Evolutionary conservation across 2,329 filamentous ascomycete species (phyloP).

Genomic region (Pseudocercospora ulei): DNA sequence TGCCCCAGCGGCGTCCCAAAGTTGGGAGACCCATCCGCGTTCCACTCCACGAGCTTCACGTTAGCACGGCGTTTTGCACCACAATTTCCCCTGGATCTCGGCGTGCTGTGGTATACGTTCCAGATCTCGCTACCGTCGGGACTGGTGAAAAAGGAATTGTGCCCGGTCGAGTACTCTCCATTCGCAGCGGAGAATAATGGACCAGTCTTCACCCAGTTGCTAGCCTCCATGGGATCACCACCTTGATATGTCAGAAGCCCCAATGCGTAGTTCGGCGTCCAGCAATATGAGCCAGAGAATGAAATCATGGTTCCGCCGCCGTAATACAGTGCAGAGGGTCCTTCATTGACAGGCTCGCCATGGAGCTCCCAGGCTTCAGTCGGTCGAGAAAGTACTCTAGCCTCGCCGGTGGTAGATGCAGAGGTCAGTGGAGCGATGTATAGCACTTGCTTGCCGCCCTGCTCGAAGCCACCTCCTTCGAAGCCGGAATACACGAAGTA

Average conservation of each 20-base stretch:
- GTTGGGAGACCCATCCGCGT: conserved; percentile 45
- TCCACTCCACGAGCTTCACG: conserved; percentile 45
- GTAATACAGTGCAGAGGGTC: conserved; percentile 46
- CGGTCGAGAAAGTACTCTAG: conserved; percentile 45
- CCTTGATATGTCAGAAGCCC: conserved; percentile 49
- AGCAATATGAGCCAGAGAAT: conserved; percentile 50
- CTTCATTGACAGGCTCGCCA: conserved; percentile 47
- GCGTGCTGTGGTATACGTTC: conserved; percentile 50
- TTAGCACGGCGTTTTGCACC: conserved; percentile 48
- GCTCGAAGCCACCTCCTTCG: conserved; percentile 29
- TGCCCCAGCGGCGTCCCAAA: conserved; percentile 39
- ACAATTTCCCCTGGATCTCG: conserved; percentile 43
- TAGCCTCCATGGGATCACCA: conserved; percentile 39
- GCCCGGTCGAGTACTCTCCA: conserved; percentile 40
- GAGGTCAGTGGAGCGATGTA: conserved; percentile 38
- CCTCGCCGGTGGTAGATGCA: conserved; percentile 40
- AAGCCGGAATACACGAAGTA: conserved; percentile 48
- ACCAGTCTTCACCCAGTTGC: conserved; percentile 47
- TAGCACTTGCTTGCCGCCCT: conserved; percentile 38
- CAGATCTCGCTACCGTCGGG: conserved; percentile 48
- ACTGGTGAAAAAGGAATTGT: conserved; percentile 47
- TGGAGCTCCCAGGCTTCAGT: conserved; percentile 46
- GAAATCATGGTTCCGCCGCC: conserved; percentile 46
- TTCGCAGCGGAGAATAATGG: conserved; percentile 47
- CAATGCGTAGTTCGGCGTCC: conserved; percentile 47